phyloP scores from a whole-genome alignment of 78 protist species.

The Cyanophora paradoxa region DNA sequence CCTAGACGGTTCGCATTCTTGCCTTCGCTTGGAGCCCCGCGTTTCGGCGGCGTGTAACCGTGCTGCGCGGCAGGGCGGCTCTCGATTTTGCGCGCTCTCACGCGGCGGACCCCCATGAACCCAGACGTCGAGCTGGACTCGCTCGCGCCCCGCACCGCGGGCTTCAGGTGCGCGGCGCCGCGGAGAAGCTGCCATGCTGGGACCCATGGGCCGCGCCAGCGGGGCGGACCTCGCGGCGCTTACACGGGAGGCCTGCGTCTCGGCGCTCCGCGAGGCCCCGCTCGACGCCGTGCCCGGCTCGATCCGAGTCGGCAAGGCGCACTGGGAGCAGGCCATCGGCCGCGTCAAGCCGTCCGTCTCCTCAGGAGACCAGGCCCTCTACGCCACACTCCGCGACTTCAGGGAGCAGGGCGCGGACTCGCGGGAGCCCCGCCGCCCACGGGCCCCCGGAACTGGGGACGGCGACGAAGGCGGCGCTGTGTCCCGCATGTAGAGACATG shows the following conservation, averaged over 20 bases:
- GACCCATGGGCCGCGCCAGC: too few relatives aligned
- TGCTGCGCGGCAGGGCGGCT: too few relatives aligned
- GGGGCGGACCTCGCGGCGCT: constrained; percentile 60
- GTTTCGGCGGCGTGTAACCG: too few relatives aligned
- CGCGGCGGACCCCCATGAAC: constrained; percentile 16
- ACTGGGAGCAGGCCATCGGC: background rate
- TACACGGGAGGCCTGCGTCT: constrained; percentile 39
- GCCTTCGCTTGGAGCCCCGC: too few relatives aligned
- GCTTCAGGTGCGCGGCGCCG: constrained; percentile 35
- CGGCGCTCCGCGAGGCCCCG: constrained; percentile 2
- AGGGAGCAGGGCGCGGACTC: too few relatives aligned
- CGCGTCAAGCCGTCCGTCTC: background rate
- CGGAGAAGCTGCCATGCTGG: too few relatives aligned
- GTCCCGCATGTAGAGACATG: too few relatives aligned
- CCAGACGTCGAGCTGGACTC: constrained; percentile 8
- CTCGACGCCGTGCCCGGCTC: background rate
- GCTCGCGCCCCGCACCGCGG: background rate
- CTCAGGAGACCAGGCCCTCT: background rate
- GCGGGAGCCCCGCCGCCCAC: too few relatives aligned
- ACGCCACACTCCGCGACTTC: background rate
- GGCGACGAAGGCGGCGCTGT: too few relatives aligned
- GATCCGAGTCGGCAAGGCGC: background rate
- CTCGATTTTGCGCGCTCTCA: constrained; percentile 14
- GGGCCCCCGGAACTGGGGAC: too few relatives aligned
- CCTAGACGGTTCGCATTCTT: background rate